A percentile compares a stretch with the other conserved stretches of the same genome.
Evolutionary conservation across 116 monocot species (phyloP).

Genomic region (Posidonia oceanica): DNA sequence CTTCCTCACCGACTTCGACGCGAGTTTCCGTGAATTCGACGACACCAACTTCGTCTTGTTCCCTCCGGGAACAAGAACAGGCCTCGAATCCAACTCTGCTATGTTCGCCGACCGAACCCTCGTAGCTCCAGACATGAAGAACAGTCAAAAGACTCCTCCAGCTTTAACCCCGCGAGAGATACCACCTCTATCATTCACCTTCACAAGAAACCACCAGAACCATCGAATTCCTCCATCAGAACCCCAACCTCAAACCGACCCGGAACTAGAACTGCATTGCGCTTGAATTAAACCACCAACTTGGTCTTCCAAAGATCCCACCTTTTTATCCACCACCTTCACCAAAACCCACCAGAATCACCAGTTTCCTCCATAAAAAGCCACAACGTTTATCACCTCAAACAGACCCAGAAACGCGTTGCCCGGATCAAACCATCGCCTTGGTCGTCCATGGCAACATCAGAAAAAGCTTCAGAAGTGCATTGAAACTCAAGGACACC

Average conservation of each 20-base stretch:
- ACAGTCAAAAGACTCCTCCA: not conserved
- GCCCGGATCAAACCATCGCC: not conserved
- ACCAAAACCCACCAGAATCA: not conserved
- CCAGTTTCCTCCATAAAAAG: not conserved
- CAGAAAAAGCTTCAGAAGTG: not conserved
- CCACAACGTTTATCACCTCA: not conserved
- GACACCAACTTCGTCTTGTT: conserved; percentile 23
- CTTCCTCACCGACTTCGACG: conserved; percentile 25
- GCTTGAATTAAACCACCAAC: too few species aligned
- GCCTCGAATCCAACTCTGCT: conserved; percentile 19
- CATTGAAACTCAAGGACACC: not conserved
- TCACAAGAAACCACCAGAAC: too few species aligned
- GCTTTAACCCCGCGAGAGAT: not conserved
- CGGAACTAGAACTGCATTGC: too few species aligned
- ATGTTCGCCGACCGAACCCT: conserved; percentile 15
- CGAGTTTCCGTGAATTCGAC: conserved; percentile 11
- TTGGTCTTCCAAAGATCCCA: too few species aligned
- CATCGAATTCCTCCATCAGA: too few species aligned
- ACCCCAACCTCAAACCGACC: too few species aligned
- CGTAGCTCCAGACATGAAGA: conserved; percentile 25
- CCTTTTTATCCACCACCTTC: not conserved
- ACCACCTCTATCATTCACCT: not conserved
- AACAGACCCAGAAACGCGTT: not conserved
- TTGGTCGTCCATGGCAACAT: not conserved
- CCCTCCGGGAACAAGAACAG: conserved; percentile 24